phyloP scores from a whole-genome alignment of 1,284 basidiomycete genomes.

The Ustilago tritici region DNA sequence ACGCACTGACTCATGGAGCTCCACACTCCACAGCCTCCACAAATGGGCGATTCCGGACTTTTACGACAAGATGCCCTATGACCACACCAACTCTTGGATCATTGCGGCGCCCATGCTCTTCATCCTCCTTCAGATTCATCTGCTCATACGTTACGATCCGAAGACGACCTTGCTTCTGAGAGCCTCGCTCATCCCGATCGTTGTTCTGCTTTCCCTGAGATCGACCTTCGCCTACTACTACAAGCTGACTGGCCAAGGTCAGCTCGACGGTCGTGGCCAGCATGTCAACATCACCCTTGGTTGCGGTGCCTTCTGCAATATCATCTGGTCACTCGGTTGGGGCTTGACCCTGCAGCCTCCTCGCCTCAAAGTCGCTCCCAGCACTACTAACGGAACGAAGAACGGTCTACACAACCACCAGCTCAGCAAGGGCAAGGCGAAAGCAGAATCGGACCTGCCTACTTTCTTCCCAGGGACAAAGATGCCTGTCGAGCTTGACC shows the following conservation, averaged over 20 bases:
- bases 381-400: background rate
- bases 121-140: conserved; percentile 34
- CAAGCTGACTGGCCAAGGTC: conserved; percentile 12
- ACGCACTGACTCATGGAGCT: background rate
- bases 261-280: conserved; percentile 34
- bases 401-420: background rate
- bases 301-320: conserved; percentile 12
- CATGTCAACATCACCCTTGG: conserved; percentile 28
- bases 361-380: conserved; percentile 13
- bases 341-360: conserved; percentile 22
- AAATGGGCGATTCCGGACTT: conserved; percentile 35
- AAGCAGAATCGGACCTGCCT: conserved; percentile 13
- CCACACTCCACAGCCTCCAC: background rate
- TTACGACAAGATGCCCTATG: conserved; percentile 27
- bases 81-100: conserved; percentile 18
- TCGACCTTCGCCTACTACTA: conserved; percentile 27
- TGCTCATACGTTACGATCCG: conserved; percentile 34
- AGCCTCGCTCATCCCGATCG: conserved; percentile 27
- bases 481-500: conserved; percentile 39
- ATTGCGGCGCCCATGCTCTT: conserved; percentile 11
- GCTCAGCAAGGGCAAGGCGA: background rate
- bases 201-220: conserved; percentile 24
- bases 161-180: conserved; percentile 18
- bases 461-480: conserved; percentile 37
- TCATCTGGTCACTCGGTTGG: conserved; percentile 19